Evolutionary conservation across 129 eudicot species (phyloP).

Genomic region (Ambrosia trifida): DNA sequence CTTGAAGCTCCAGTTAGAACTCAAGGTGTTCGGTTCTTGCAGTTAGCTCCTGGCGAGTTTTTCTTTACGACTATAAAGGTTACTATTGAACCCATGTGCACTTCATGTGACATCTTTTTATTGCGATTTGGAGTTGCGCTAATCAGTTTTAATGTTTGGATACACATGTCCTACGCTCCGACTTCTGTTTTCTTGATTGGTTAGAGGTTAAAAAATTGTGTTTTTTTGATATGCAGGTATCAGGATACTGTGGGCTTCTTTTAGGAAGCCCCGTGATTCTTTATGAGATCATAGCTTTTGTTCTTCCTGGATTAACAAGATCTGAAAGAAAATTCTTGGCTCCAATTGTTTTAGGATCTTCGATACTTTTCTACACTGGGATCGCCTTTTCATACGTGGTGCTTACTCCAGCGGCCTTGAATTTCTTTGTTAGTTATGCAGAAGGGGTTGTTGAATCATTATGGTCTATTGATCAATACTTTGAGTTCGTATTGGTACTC

Average conservation of each 20-base stretch:
- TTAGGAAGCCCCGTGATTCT: slow-evolving; percentile 92
- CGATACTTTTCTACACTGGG: slow-evolving; percentile 85
- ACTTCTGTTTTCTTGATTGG: no score
- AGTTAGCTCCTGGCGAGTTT: slow-evolving; percentile 72
- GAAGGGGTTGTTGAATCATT: slow-evolving; percentile 97
- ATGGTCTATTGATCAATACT: slow-evolving; percentile 97
- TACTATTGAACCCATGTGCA: slow-evolving; percentile 16
- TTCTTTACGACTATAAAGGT: slow-evolving; percentile 97
- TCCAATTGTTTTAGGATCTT: slow-evolving; percentile 90
- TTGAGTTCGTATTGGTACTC: slow-evolving; percentile 91
- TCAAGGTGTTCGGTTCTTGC: slow-evolving; percentile 66
- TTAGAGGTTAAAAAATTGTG: background rate
- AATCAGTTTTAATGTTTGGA: no score
- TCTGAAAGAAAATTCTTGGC: slow-evolving; percentile 82
- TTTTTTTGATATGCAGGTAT: slow-evolving; percentile 57
- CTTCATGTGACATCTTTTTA: slow-evolving; percentile 10
- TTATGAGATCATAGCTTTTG: slow-evolving; percentile 92
- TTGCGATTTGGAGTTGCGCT: no score
- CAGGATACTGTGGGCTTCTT: slow-evolving; percentile 96
- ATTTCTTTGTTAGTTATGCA: slow-evolving; percentile 87
- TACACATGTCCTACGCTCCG: no score
- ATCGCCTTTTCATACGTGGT: slow-evolving; percentile 75
- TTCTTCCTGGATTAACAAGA: slow-evolving; percentile 86
- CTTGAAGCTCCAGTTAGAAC: slow-evolving; percentile 95
- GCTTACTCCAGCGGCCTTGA: slow-evolving; percentile 96